Evolutionary conservation across 2,329 filamentous ascomycete genomes (phyloP).

Genomic region (Herpotrichia juniperi): DNA sequence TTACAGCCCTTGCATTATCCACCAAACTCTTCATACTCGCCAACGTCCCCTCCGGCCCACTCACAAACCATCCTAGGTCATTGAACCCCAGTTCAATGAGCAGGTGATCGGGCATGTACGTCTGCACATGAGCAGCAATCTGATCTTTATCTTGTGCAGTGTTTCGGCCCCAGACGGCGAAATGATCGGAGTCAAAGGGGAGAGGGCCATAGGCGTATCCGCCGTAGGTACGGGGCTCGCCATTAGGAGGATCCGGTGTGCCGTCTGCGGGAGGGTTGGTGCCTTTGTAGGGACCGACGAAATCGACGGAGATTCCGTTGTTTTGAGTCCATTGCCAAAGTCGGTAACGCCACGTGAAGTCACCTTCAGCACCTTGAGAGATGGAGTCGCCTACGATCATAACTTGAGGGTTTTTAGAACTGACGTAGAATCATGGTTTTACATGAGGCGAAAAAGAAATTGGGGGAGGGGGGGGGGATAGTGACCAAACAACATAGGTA

Average conservation of each 20-base stretch:
- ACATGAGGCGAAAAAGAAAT: too few species aligned
- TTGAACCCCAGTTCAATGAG: slow-evolving; percentile 13
- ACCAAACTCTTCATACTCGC: slow-evolving; percentile 8
- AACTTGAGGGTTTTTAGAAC: too few species aligned
- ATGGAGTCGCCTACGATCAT: background rate
- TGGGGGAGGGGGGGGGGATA: too few species aligned
- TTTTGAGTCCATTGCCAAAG: background rate
- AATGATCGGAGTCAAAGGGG: background rate
- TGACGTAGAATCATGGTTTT: too few species aligned
- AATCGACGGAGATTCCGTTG: background rate
- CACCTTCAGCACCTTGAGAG: background rate
- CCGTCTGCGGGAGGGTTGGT: background rate
- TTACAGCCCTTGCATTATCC: slow-evolving; percentile 5
- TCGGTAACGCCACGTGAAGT: background rate
- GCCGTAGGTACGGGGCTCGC: background rate
- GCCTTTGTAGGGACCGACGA: background rate
- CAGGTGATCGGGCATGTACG: slow-evolving; percentile 15
- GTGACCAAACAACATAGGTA: too few species aligned
- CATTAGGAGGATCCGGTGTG: background rate
- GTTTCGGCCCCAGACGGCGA: slow-evolving; percentile 3
- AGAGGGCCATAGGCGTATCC: background rate
- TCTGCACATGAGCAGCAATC: slow-evolving; percentile 1
- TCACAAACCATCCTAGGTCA: slow-evolving; percentile 14
- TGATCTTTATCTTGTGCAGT: slow-evolving; percentile 7
- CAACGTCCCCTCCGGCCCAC: slow-evolving; percentile 9